phyloP scores from a whole-genome alignment of 768 basidiomycete species.

The Podaxis sp. region DNA sequence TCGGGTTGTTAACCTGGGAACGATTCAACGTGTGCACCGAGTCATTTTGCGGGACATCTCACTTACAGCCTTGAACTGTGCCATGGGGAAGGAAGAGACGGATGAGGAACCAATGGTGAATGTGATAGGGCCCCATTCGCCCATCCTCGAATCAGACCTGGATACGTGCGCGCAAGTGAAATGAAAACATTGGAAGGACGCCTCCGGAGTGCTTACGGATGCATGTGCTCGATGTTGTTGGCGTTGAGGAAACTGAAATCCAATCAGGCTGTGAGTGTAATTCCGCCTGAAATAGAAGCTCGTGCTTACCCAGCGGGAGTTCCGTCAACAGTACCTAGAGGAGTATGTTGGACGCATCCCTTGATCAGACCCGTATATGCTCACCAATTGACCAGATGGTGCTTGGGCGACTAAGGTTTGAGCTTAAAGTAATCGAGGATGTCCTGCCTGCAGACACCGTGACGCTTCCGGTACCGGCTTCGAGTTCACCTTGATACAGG shows the following conservation, averaged over 20 bases:
- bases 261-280: background rate
- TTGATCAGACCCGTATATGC: background rate
- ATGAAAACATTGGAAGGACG: background rate
- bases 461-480: slow-evolving; percentile 42
- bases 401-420: slow-evolving; percentile 32
- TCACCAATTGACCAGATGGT: slow-evolving; percentile 46
- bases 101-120: slow-evolving; percentile 43
- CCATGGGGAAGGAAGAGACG: slow-evolving; percentile 47
- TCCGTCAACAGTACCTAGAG: slow-evolving; percentile 42
- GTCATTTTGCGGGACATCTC: background rate
- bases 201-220: slow-evolving; percentile 34
- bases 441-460: slow-evolving; percentile 41
- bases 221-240: slow-evolving; percentile 50
- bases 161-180: background rate
- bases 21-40: background rate
- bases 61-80: slow-evolving; percentile 42
- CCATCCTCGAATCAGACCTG: slow-evolving; percentile 47
- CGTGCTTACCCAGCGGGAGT: slow-evolving; percentile 38
- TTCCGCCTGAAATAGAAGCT: background rate
- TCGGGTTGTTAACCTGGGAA: slow-evolving; percentile 40
- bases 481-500: slow-evolving; percentile 46
- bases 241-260: slow-evolving; percentile 42
- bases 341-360: background rate
- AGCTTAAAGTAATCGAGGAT: slow-evolving; percentile 30
- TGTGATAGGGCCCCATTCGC: slow-evolving; percentile 45